Conservation (phyloP, 2,329 filamentous ascomycete genomes). For the Chrysosporium queenslandicum region DNA sequence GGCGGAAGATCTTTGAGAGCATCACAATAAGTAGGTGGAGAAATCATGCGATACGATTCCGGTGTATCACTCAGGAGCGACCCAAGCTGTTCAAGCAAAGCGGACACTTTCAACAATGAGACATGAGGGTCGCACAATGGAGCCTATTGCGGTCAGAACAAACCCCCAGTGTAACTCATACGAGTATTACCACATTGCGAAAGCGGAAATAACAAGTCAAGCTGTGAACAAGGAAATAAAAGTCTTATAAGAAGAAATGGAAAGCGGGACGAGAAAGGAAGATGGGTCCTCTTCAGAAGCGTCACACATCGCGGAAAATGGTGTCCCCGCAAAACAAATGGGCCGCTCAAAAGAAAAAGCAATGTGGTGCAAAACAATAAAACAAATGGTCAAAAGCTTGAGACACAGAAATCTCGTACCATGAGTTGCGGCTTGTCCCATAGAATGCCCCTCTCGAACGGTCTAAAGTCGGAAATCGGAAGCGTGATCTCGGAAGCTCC, state of each 20-base stretch:
- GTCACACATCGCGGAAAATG: too few relatives aligned
- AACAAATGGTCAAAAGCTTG: not conserved
- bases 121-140: slow-evolving; percentile 5
- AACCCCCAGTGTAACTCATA: not conserved
- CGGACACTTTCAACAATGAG: slow-evolving; percentile 12
- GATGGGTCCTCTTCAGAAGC: too few relatives aligned
- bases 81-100: slow-evolving; percentile 14
- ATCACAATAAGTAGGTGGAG: slow-evolving; percentile 16
- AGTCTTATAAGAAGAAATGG: too few relatives aligned
- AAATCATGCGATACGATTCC: not conserved
- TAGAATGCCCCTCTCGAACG: not conserved
- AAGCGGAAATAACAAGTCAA: not conserved
- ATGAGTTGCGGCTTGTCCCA: not conserved
- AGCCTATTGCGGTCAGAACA: slow-evolving; percentile 12
- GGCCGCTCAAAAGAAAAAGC: too few relatives aligned
- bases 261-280: too few relatives aligned
- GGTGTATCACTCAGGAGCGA: slow-evolving; percentile 6
- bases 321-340: too few relatives aligned
- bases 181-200: not conserved
- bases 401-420: not conserved
- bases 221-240: not conserved
- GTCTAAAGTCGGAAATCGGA: not conserved
- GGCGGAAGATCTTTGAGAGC: slow-evolving; percentile 16
- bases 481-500: not conserved
- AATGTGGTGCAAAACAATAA: not conserved